A percentile compares a stretch with the other conserved stretches of the same genome.
Evolutionary conservation across 495 filamentous ascomycete species (phyloP).

Genomic region (Trichoderma asperelloides): DNA sequence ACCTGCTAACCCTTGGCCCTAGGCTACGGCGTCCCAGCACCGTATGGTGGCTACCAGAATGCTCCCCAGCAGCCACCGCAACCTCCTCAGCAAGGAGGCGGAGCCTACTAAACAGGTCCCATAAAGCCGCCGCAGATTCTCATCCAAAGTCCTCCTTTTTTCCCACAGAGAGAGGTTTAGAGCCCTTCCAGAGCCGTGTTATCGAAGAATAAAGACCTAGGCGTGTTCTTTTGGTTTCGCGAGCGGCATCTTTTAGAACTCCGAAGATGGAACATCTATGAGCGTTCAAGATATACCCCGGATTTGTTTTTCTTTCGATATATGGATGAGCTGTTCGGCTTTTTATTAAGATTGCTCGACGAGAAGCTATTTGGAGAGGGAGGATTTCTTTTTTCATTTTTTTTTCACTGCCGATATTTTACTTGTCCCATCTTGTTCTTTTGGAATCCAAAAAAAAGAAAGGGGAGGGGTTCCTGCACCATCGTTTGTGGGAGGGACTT

Average conservation of each 20-base stretch:
- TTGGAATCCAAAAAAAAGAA: not conserved
- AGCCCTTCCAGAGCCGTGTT: not conserved
- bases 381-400: not conserved
- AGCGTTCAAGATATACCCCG: not conserved
- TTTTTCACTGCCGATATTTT: constrained; percentile 4
- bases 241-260: not conserved
- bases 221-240: not conserved
- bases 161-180: not conserved
- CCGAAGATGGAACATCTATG: not conserved
- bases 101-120: constrained; percentile 18
- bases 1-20: not conserved
- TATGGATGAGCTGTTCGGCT: not conserved
- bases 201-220: not conserved
- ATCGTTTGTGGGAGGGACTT: constrained; percentile 1
- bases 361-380: not conserved
- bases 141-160: not conserved
- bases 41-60: constrained; percentile 27
- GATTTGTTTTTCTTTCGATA: constrained; percentile 5
- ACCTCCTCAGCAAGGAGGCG: constrained; percentile 26
- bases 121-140: constrained; percentile 1
- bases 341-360: not conserved
- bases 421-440: not conserved
- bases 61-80: constrained; percentile 23
- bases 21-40: not conserved
- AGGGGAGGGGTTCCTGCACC: constrained; percentile 2